Base-by-base conservation (phyloP, 257 asterid species). In the Lavandula angustifolia region DNA sequence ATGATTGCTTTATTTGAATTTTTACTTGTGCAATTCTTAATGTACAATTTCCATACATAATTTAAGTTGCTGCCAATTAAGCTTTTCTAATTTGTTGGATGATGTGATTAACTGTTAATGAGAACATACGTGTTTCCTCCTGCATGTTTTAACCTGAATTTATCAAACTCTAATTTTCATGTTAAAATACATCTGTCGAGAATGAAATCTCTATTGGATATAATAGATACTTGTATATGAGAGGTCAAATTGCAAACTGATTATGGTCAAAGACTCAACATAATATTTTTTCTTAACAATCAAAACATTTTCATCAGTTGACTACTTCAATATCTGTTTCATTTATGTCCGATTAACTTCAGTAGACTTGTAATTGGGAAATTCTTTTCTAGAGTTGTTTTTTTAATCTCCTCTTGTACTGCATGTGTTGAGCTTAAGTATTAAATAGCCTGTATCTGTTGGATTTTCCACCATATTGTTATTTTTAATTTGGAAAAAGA, bases 231-330 rank as follows among this genome's bases (percentile, higher is more conserved):
- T 40, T 53, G 1, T 7, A 7, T 3, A 29, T 9, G 27, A 13
- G 22, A 27, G 22, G 11, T 42, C 34, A 40, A 22, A 64, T 41
- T 18, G 55, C 42, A 29, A 53, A 65, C 35, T 37, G 55, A 31
- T 10, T 54, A 14, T 54, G 48, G 29, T 44, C 64, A 4, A 54
- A 54, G 32, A 12, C 6, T 27, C 5, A 27, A 40, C 12, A 11
- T 27, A 42, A 38, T 37, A 14, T 16, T 14, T 9, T 9, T 13
- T 38, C 48, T 14, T 6, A 35, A 37, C 48, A 57, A 16, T 57
- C 16, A 57, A 37, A 9, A 6, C 63, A 3, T 37, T 35, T 9
- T 57, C 16, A 57, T 57, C 8, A 9, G n/a, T 40, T 9, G n/a
- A 9, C 33, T 27, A 16, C 9, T 16, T 22, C 3, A 37, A 14